A percentile compares a stretch with the other conserved stretches of the same genome.
Conservation (phyloP, 139 green algal genomes). For the Closterium sp. region DNA sequence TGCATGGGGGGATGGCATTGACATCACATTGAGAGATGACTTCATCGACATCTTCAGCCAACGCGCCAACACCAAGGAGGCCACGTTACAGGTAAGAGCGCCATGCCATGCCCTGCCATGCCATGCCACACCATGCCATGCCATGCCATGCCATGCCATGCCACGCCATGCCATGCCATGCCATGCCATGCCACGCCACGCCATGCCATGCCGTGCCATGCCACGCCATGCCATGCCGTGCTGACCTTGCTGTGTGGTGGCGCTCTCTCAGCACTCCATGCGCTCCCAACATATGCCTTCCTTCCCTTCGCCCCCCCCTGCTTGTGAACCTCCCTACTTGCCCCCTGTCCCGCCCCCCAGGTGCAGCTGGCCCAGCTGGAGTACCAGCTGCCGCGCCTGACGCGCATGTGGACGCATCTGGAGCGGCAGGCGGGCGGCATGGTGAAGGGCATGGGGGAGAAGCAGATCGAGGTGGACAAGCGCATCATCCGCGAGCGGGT, state of each 20-base stretch:
- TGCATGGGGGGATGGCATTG: too few species aligned
- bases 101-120: too few species aligned
- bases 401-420: slow-evolving; percentile 95
- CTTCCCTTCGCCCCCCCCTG: neutral
- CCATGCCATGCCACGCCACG: too few species aligned
- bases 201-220: too few species aligned
- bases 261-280: neutral
- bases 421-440: slow-evolving; percentile 82
- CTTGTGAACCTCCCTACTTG: neutral
- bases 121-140: too few species aligned
- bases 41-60: slow-evolving; percentile 98
- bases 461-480: slow-evolving; percentile 89
- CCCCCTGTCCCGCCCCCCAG: neutral
- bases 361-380: slow-evolving; percentile 73
- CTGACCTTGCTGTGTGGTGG: too few species aligned
- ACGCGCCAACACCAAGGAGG: slow-evolving; percentile 84
- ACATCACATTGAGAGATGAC: too few species aligned
- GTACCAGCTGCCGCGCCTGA: slow-evolving; percentile 96
- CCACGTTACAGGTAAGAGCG: slow-evolving; percentile 83
- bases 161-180: too few species aligned
- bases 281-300: neutral
- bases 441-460: slow-evolving; percentile 92
- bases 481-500: too few species aligned
- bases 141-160: too few species aligned
- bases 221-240: too few species aligned